Percentiles rank a stretch among this genome's conserved stretches.
phyloP scores from a whole-genome alignment of 1,139 yeast genomes.

The Lizanozyma gosingica region DNA sequence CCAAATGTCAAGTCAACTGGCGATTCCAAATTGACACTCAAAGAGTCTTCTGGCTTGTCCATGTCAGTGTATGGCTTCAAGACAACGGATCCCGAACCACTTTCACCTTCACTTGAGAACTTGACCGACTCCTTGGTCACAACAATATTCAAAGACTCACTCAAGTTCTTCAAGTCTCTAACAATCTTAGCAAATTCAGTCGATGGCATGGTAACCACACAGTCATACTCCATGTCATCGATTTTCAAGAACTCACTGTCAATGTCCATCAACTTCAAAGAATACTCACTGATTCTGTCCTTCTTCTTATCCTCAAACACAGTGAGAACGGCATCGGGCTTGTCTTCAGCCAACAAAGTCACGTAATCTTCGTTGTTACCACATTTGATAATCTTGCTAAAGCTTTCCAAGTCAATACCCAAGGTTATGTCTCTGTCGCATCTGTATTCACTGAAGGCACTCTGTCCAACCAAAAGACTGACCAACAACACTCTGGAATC shows the following conservation, averaged over 20 bases:
- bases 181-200: slow-evolving; percentile 82
- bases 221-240: slow-evolving; percentile 89
- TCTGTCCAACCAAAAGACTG: slow-evolving; percentile 77
- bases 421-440: slow-evolving; percentile 91
- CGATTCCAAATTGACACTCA: slow-evolving; percentile 70
- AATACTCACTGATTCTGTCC: slow-evolving; percentile 89
- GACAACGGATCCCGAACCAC: slow-evolving; percentile 81
- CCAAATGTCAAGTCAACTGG: slow-evolving; percentile 91
- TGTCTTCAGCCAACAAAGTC: slow-evolving; percentile 86
- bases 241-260: slow-evolving; percentile 91
- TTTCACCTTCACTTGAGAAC: slow-evolving; percentile 86
- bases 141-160: slow-evolving; percentile 78
- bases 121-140: slow-evolving; percentile 91
- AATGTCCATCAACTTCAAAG: slow-evolving; percentile 89
- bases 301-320: slow-evolving; percentile 85
- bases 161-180: slow-evolving; percentile 76
- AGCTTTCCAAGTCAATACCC: slow-evolving; percentile 82
- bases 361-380: slow-evolving; percentile 87
- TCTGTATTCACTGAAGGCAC: slow-evolving; percentile 89
- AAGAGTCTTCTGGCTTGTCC: slow-evolving; percentile 69
- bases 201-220: slow-evolving; percentile 82
- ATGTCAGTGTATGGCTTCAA: slow-evolving; percentile 78
- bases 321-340: slow-evolving; percentile 73
- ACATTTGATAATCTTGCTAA: slow-evolving; percentile 81
- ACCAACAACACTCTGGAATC: slow-evolving; percentile 93